Conservation (phyloP, 345 rosid genomes). For the Eutrema japonicum region DNA sequence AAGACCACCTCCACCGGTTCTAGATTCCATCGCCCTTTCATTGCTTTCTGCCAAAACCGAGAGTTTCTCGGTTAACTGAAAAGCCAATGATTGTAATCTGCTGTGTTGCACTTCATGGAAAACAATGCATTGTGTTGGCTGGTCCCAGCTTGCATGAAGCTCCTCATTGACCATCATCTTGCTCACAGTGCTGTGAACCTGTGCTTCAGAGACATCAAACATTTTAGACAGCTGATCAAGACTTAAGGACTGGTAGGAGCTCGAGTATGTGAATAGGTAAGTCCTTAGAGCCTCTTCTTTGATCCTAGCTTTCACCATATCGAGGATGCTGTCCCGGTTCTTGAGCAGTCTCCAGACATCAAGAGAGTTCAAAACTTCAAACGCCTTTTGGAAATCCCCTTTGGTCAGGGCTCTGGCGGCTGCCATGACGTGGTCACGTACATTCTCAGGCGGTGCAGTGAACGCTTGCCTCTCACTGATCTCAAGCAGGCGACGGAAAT, state of each 20-base stretch:
- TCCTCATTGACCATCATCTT: slow-evolving; percentile 78
- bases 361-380: slow-evolving; percentile 66
- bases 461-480: slow-evolving; percentile 82
- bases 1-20: slow-evolving; percentile 66
- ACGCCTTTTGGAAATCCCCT: slow-evolving; percentile 77
- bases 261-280: slow-evolving; percentile 68
- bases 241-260: slow-evolving; percentile 65
- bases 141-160: slow-evolving; percentile 80
- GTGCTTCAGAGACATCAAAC: slow-evolving; percentile 70
- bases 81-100: slow-evolving; percentile 77
- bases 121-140: slow-evolving; percentile 72
- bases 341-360: slow-evolving; percentile 83
- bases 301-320: slow-evolving; percentile 78
- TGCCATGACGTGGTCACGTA: slow-evolving; percentile 90
- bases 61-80: slow-evolving; percentile 83
- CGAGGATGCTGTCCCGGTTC: slow-evolving; percentile 59
- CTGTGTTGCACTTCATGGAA: slow-evolving; percentile 77
- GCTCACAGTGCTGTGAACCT: slow-evolving; percentile 70
- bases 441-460: slow-evolving; percentile 84
- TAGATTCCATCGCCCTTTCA: slow-evolving; percentile 76
- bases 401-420: slow-evolving; percentile 77
- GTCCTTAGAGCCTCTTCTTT: slow-evolving; percentile 91
- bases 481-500: slow-evolving; percentile 79
- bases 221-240: slow-evolving; percentile 73
- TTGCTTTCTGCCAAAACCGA: slow-evolving; percentile 74